Percentiles rank a stretch among this genome's conserved stretches.
phyloP scores from a whole-genome alignment of 73 alveolate species.

The Urostyla sp. region DNA sequence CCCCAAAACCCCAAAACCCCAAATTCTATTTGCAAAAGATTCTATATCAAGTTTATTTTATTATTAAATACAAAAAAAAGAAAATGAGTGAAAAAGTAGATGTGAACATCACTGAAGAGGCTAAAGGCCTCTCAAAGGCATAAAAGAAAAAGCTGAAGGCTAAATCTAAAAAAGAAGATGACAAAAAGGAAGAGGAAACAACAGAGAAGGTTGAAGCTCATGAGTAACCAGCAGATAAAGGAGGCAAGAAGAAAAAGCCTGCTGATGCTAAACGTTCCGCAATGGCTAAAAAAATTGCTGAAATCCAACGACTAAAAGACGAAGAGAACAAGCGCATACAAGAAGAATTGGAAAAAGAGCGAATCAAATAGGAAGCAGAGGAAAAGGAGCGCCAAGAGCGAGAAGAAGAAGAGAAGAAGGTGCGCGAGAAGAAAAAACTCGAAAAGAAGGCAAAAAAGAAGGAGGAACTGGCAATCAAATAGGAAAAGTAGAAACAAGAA shows the following conservation, averaged over 20 bases:
- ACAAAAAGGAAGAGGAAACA: constrained; percentile 21
- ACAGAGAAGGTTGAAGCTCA: constrained; percentile 21
- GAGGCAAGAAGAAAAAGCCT: constrained; percentile 60
- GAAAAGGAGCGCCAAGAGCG: constrained; percentile 6
- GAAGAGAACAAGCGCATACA: constrained; percentile 28
- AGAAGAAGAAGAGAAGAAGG: constrained; percentile 43
- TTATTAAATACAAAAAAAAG: too few species aligned
- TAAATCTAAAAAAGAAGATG: constrained; percentile 48
- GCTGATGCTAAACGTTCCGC: constrained; percentile 63
- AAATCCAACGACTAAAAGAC: constrained; percentile 51
- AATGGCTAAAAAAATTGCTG: constrained; percentile 51
- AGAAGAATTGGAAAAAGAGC: constrained; percentile 61
- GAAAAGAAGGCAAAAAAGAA: constrained; percentile 63
- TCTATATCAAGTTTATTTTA: too few species aligned
- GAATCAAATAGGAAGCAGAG: constrained; percentile 68
- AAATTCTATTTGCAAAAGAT: not conserved
- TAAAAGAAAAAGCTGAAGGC: constrained; percentile 66
- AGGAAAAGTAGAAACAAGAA: constrained; percentile 61
- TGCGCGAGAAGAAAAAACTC: constrained; percentile 60
- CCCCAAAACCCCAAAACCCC: not conserved
- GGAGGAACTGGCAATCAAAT: constrained; percentile 62
- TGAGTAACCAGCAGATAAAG: constrained; percentile 51
- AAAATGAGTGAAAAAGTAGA: constrained; percentile 30
- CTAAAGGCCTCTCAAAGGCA: constrained; percentile 51
- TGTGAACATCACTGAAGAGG: constrained; percentile 27